Percentiles rank a stretch among this genome's conserved stretches.
phyloP scores from a whole-genome alignment of 257 asterid genomes.

The Solanum gandarillasii region DNA sequence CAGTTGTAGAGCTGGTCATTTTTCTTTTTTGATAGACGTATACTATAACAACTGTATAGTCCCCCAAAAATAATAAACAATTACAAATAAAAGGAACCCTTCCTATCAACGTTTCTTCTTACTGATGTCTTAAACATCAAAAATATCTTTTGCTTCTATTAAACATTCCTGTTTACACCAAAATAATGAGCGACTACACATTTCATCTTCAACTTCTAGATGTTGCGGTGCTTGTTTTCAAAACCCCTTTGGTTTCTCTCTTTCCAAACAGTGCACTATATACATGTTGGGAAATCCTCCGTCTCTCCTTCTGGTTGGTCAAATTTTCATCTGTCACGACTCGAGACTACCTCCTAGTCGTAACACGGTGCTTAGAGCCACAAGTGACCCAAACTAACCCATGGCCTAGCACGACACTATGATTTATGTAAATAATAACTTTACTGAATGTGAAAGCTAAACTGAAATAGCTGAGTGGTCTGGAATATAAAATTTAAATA shows the following conservation, averaged over 20 bases:
- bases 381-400: no score
- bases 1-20: not conserved
- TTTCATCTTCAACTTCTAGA: not conserved
- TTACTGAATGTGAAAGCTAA: no score
- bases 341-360: no score
- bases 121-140: not conserved
- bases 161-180: not conserved
- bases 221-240: not conserved
- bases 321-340: not conserved
- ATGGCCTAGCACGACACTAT: no score
- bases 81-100: not conserved
- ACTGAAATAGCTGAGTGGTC: no score
- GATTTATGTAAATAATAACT: no score
- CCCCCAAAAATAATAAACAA: not conserved
- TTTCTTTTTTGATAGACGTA: not conserved
- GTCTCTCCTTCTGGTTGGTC: not conserved
- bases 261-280: not conserved
- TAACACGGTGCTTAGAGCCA: no score
- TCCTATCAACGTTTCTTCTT: not conserved
- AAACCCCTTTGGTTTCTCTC: not conserved
- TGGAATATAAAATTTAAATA: no score
- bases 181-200: not conserved
- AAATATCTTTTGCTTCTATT: not conserved
- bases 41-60: not conserved
- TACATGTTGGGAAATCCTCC: not conserved